Evolutionary conservation across 441 rosid species (phyloP), one percentile per base, ranked within the genome.

Genomic region (Geranium incanum): DNA sequence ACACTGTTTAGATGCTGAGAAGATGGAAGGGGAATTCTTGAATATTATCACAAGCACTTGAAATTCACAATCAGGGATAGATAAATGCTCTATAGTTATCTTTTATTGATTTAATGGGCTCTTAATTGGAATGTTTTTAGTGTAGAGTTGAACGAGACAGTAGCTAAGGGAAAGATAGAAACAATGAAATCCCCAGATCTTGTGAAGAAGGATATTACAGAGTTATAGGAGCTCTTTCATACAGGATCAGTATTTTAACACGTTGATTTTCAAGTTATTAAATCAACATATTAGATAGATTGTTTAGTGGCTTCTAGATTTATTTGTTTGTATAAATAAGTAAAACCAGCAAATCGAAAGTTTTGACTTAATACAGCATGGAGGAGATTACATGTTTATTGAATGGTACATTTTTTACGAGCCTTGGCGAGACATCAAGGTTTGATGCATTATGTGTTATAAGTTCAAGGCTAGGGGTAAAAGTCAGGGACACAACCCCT

Each of bases 1-100:
- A 12, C 15, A 36, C 55, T 43, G 19, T 28, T 60, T n/a, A 60
- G 66, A 21, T 62, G 33, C 66, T 62, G 66, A 62, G 66, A 62
- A 60, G 23, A 16, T 57, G 11, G 18, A 16, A 57, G 28, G 23
- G 23, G 19, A 57, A 59, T 59, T 7, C 66, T 23, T 62, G 66
- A 59, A 62, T 23, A 62, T 23, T 62, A 5, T 62, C 36, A 62
- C 36, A 7, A 62, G 21, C 36, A 62, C 21, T 62, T 62, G 62
- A 55, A 55, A 55, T 55, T 16, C 3, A 48, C 13, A 48, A 12
- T 12, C 11, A 59, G 33, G 19, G n/a, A 59, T 59, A 28, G 1
- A 59, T 59, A 7, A 18, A 59, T 21, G 23, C n/a, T 18, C 3
- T 19, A 21, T 19, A 18, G 1, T 55, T 55, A 3, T 18, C 57